Evolutionary conservation across 495 filamentous ascomycete species (phyloP), one percentile per base, ranked within the genome.

Genomic region (Talaromyces ruber): DNA sequence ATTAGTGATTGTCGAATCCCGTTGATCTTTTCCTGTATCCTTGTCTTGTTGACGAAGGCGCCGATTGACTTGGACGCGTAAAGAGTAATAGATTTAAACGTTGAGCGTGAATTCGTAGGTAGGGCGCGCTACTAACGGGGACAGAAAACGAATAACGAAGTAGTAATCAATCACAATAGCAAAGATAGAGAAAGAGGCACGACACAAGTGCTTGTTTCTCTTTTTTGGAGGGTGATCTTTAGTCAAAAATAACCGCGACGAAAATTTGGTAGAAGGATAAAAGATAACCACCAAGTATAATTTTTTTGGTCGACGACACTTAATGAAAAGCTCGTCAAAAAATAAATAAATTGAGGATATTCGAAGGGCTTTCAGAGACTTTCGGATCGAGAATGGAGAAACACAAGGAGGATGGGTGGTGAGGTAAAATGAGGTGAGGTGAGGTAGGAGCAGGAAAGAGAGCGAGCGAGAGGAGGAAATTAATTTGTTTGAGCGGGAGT

Each of bases 271-370:
- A 50, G 63, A 24, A 62, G 43, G 52, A 53, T 61, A 55, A 55
- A 52, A 56, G 21, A 16, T 25, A 59, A 34, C 26, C 39, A 59
- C 39, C 34, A 22, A 51, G 51, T 50, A 58, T 55, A 57, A 58
- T 60, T 63, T 55, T 45, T 51, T 61, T 63, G 34, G 43, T 29
- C 76, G 77, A 79, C 77, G 76, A 79, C 72, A 78, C 77, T 79
- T 80, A 80, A 73, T 78, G 75, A 80, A 80, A 80, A 79, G 77
- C 75, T 80, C 77, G 77, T 77, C 78, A 72, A 29, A 45, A 58
- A 58, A 43, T 53, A 43, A 51, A 56, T 28, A 53, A 29, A 47
- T 26, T 39, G 18, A 29, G 14, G 29, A 50, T 9, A 51, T 29
- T 52, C 60, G 61, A 64, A 60, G 58, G 62, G 30, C 65, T 64